A percentile compares a stretch with the other conserved stretches of the same genome.
These are phyloP conservation scores for Conticribra weissflogii DNA, from an alignment of 108 stramenopile species.

Conservation along the genomic window DNA sequence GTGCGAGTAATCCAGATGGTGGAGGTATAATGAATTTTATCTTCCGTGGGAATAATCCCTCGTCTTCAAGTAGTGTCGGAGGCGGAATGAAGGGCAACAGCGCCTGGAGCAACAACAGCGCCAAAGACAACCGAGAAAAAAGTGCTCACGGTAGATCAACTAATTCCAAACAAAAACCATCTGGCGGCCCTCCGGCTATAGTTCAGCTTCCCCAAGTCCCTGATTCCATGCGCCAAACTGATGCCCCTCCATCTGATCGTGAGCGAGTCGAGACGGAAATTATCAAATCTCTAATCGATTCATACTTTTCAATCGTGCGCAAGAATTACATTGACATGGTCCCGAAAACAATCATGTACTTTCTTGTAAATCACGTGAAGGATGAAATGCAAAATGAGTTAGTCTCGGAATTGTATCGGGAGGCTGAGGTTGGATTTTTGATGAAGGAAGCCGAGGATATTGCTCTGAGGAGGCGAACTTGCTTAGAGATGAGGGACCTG, in stretches of 20 bases:
- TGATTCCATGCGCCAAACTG: constrained; percentile 92
- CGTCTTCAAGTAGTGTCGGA: constrained; percentile 11
- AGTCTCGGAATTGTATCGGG: constrained; percentile 92
- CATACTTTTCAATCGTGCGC: constrained; percentile 95
- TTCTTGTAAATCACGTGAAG: constrained; percentile 95
- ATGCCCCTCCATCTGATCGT: constrained; percentile 87
- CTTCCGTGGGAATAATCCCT: constrained; percentile 66
- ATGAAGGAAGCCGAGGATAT: constrained; percentile 93
- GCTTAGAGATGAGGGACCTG: constrained; percentile 92
- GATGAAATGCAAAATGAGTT: constrained; percentile 96
- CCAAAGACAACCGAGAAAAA: background rate
- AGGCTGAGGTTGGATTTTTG: constrained; percentile 76
- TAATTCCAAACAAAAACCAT: constrained; percentile 9
- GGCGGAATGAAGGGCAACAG: constrained; percentile 21
- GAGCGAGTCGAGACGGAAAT: constrained; percentile 93
- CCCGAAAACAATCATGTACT: constrained; percentile 99
- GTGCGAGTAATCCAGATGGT: constrained; percentile 33
- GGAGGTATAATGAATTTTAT: constrained; percentile 93
- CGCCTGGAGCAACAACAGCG: constrained; percentile 36
- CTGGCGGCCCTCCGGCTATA: constrained; percentile 68
- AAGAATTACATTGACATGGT: constrained; percentile 98
- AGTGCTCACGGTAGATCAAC: constrained; percentile 4
- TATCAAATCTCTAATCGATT: constrained; percentile 94
- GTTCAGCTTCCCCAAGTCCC: constrained; percentile 94
- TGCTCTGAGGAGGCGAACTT: constrained; percentile 85